Percentiles rank a stretch among this genome's conserved stretches.
Conservation (phyloP, 352 stramenopile species). For the Phytophthora quininea region DNA sequence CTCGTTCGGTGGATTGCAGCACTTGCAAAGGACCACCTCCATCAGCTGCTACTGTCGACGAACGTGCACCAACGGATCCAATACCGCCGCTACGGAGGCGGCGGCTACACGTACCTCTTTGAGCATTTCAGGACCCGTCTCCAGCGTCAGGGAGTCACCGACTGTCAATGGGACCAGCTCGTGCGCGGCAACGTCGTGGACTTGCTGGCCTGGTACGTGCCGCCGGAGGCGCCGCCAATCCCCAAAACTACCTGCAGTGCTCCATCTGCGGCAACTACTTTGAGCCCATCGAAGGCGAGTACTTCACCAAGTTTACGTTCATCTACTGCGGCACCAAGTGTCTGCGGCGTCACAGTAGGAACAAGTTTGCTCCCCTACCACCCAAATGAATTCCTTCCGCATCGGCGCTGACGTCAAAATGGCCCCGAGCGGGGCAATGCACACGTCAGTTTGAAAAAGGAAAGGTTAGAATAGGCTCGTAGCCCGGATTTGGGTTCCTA, state of each 20-base stretch:
- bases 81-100: conserved; percentile 70
- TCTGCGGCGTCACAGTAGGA: conserved; percentile 70
- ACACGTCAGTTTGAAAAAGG: too few species aligned
- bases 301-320: conserved; percentile 88
- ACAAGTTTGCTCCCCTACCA: conserved; percentile 46
- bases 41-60: conserved; percentile 67
- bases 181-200: conserved; percentile 45
- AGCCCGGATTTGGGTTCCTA: too few species aligned
- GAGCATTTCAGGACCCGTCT: conserved; percentile 55
- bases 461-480: too few species aligned
- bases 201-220: conserved; percentile 68
- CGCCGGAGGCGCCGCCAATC: conserved; percentile 53
- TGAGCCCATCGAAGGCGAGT: conserved; percentile 86
- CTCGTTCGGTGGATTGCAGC: conserved; percentile 45
- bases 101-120: conserved; percentile 69
- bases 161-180: conserved; percentile 50
- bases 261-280: conserved; percentile 77
- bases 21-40: conserved; percentile 20
- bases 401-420: background rate
- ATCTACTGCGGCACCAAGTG: conserved; percentile 87
- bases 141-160: conserved; percentile 36
- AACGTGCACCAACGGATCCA: conserved; percentile 71
- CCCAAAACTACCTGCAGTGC: conserved; percentile 77
- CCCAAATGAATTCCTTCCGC: conserved; percentile 2
- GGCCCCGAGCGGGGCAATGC: too few species aligned